Percentiles rank a stretch among this genome's conserved stretches.
phyloP scores from a whole-genome alignment of 768 basidiomycete genomes.

The Ephemerocybe angulata region DNA sequence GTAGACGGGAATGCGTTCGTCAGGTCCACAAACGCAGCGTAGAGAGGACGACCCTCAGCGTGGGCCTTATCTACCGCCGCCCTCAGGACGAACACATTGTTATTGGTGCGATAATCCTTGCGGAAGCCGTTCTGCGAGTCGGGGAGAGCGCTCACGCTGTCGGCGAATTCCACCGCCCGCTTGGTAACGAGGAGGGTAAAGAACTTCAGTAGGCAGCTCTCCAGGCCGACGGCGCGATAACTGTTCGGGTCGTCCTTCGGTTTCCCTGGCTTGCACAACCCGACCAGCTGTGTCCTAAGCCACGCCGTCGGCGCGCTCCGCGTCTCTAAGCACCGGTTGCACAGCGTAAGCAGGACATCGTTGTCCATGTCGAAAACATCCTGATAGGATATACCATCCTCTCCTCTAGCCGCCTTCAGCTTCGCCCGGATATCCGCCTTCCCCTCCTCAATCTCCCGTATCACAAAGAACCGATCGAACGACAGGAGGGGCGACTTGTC shows the following conservation, averaged over 20 bases:
- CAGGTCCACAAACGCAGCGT: too few species aligned
- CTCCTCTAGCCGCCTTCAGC: background rate
- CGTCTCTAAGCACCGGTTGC: slow-evolving; percentile 11
- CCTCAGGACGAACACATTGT: too few species aligned
- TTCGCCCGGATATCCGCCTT: background rate
- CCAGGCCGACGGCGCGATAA: slow-evolving; percentile 27
- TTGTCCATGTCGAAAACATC: slow-evolving; percentile 8
- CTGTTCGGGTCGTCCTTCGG: slow-evolving; percentile 13
- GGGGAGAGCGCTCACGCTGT: too few species aligned
- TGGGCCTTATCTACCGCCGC: too few species aligned
- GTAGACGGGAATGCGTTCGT: too few species aligned
- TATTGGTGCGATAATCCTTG: too few species aligned
- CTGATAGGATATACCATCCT: background rate
- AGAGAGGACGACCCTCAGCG: too few species aligned
- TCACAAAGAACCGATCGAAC: background rate
- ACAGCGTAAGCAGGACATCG: slow-evolving; percentile 8
- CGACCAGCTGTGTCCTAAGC: slow-evolving; percentile 16
- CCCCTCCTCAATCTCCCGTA: background rate
- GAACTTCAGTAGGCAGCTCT: slow-evolving; percentile 26
- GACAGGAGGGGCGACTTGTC: background rate
- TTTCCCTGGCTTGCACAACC: slow-evolving; percentile 20
- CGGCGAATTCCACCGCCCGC: slow-evolving; percentile 1
- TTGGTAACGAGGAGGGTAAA: slow-evolving; percentile 21
- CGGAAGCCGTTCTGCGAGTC: too few species aligned
- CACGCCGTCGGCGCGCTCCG: slow-evolving; percentile 13